Evolutionary conservation across 495 filamentous ascomycete species (phyloP), one percentile per base, ranked within the genome.

Genomic region (Pyrenopolyporus hunteri): DNA sequence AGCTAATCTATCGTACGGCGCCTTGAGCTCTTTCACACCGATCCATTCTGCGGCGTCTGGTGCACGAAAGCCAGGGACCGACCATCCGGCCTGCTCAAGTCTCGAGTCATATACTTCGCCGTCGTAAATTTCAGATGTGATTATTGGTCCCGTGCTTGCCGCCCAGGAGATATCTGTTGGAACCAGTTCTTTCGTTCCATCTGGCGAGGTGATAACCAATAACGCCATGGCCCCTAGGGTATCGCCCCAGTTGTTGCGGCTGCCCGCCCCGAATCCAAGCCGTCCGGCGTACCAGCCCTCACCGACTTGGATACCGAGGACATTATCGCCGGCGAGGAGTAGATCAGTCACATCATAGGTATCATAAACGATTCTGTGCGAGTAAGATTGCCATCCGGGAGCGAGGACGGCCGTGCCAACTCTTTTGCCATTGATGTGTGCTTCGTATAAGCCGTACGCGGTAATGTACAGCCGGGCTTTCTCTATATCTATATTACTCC

Each of bases 231-330:
- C 29, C 0, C 72, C 82, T 13, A 83, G 51, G 8, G 68, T 66
- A 43, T 83, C 74, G 0, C 82, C 82, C 53, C 78, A 85, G 16
- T 80, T 39, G 40, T 77, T 73, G 4, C 68, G 59, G 11, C 3
- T 28, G 3, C 60, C 53, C 1, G 67, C 73, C 6, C 45, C 54
- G 20, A 74, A 79, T 0, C 82, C 82, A 8, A 85, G 62, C n/a
- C 80, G 72, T 9, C 77, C 78, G 3, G 76, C 62, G 66, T 74
- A 84, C 83, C 83, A 85, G 0, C 82, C 83, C 43, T 85, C 83
- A 0, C 73, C 80, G 13, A 83, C 77, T 23, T 78, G 74, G 4
- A 79, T 78, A 0, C 76, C 78, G 45, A 85, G 71, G 0, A 64
- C 72, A 63, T 83, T 83, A 1, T 59, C 50, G 2, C 76, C 75